These are phyloP conservation scores for Nemania abortiva DNA, from an alignment of 2,329 filamentous ascomycete genomes.

Conservation along the genomic window DNA sequence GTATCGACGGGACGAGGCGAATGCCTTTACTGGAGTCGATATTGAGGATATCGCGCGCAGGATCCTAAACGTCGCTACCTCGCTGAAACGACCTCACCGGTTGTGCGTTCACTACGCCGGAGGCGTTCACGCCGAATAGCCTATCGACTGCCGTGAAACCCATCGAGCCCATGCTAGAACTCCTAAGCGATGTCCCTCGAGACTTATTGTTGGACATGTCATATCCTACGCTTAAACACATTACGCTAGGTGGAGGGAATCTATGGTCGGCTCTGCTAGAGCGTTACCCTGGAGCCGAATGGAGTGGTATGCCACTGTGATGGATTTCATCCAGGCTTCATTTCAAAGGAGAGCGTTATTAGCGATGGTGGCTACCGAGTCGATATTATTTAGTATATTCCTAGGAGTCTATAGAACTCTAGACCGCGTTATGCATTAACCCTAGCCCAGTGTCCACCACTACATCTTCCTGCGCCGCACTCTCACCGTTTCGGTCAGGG, in stretches of 20 bases:
- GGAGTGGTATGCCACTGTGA: conserved; percentile 36
- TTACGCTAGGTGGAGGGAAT: conserved; percentile 45
- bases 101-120: conserved; percentile 56
- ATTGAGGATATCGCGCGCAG: conserved; percentile 58
- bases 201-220: conserved; percentile 46
- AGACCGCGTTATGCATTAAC: background rate
- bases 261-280: conserved; percentile 33
- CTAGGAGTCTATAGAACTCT: background rate
- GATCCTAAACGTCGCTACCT: conserved; percentile 56
- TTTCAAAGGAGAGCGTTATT: background rate
- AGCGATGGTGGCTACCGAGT: background rate
- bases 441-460: background rate
- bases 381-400: background rate
- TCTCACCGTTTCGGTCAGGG: conserved; percentile 43
- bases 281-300: conserved; percentile 40
- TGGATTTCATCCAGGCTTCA: background rate
- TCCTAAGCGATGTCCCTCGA: conserved; percentile 52
- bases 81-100: conserved; percentile 59
- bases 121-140: conserved; percentile 58
- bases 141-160: conserved; percentile 54
- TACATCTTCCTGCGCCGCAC: conserved; percentile 39
- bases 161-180: conserved; percentile 49
- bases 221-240: conserved; percentile 50
- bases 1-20: conserved; percentile 64
- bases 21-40: conserved; percentile 63